Percentiles rank a stretch among this genome's conserved stretches.
These are phyloP conservation scores for Tuber aestivum DNA, from an alignment of 495 filamentous ascomycete genomes.

Conservation along the genomic window DNA sequence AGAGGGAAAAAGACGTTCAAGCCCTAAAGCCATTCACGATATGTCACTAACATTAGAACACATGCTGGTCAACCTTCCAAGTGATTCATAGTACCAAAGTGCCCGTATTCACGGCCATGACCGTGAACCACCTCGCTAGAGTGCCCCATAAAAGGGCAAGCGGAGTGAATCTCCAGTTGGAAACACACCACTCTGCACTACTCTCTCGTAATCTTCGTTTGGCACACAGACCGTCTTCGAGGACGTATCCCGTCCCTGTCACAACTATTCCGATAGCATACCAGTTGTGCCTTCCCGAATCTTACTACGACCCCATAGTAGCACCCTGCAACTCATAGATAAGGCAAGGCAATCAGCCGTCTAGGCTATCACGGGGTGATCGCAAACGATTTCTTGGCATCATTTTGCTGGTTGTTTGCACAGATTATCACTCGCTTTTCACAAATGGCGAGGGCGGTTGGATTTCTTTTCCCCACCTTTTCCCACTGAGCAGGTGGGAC, in stretches of 20 bases:
- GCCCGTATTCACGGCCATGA: neutral
- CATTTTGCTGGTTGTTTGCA: neutral
- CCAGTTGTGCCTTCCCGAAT: neutral
- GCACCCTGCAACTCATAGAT: neutral
- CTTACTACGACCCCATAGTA: neutral
- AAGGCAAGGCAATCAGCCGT: neutral
- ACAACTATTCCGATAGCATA: neutral
- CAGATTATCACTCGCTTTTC: neutral
- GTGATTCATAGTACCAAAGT: neutral
- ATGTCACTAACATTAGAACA: neutral
- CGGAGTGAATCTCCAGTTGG: neutral
- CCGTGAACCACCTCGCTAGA: neutral
- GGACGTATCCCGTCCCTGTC: neutral
- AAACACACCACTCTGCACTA: neutral
- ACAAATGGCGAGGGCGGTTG: neutral
- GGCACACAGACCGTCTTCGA: neutral
- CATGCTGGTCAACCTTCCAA: neutral
- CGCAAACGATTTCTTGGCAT: neutral
- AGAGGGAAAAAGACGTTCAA: neutral
- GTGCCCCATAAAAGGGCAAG: neutral
- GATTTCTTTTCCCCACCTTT: neutral
- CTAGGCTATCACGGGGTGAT: neutral
- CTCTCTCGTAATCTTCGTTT: neutral
- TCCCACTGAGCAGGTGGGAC: neutral
- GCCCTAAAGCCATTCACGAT: neutral